Evolutionary conservation across 2,329 filamentous ascomycete species (phyloP).

Genomic region (Microdochium nivale): DNA sequence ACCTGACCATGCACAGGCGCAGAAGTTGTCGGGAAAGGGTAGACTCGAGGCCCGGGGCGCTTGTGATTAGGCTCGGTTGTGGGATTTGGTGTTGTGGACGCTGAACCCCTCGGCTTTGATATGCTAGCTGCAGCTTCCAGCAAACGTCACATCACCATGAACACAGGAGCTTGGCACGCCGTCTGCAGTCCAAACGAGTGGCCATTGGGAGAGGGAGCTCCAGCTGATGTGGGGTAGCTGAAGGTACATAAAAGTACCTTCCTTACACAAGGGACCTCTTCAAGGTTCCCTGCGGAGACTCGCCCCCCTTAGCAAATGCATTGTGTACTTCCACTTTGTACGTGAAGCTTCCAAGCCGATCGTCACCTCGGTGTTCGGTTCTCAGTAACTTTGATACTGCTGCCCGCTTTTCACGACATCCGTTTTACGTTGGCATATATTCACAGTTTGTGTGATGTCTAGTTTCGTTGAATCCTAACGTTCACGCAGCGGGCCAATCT

Average conservation of each 20-base stretch:
- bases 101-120: not conserved
- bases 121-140: not conserved
- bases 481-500: no score
- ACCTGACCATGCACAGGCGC: not conserved
- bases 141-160: not conserved
- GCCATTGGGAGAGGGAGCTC: not conserved
- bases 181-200: not conserved
- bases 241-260: no score
- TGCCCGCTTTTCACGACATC: no score
- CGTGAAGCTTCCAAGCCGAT: no score
- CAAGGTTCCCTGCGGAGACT: no score
- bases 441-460: no score
- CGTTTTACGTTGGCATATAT: no score
- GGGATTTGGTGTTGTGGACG: not conserved
- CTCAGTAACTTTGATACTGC: no score
- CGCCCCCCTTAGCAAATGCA: not conserved
- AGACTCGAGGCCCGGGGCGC: not conserved
- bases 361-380: no score
- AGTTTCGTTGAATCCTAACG: no score
- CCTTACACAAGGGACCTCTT: no score
- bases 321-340: no score
- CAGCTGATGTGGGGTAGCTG: not conserved
- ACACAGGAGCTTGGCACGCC: not conserved
- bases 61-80: not conserved
- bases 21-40: not conserved